Conservation (phyloP, 768 basidiomycete species). For the Boletus huronensis region DNA sequence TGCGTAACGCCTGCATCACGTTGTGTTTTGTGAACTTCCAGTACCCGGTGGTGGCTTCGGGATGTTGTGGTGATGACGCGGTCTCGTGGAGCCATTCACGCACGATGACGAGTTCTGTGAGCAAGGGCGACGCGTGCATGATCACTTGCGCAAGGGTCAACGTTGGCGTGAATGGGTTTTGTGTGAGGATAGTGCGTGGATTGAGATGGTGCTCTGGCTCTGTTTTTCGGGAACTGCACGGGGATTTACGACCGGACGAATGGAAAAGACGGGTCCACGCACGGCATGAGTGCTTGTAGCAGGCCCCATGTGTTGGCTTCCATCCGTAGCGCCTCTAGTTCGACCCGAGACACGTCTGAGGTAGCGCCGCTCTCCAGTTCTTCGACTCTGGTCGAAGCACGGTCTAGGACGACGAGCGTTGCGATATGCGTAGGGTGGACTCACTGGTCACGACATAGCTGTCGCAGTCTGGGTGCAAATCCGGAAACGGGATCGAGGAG, state of each 20-base stretch:
- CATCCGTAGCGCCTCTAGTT: slow-evolving; percentile 60
- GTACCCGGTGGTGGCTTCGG: slow-evolving; percentile 78
- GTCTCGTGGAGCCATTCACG: slow-evolving; percentile 89
- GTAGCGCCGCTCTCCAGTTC: slow-evolving; percentile 46
- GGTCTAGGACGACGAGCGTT: background rate
- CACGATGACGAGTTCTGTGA: slow-evolving; percentile 74
- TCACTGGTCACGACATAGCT: slow-evolving; percentile 56
- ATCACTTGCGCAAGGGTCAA: slow-evolving; percentile 71
- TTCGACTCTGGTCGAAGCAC: slow-evolving; percentile 39
- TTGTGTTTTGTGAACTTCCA: slow-evolving; percentile 79
- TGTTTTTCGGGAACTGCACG: slow-evolving; percentile 62
- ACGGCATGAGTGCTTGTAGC: slow-evolving; percentile 75
- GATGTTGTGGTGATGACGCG: slow-evolving; percentile 54
- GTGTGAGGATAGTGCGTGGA: slow-evolving; percentile 52
- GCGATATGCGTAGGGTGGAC: slow-evolving; percentile 20
- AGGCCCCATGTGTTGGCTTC: slow-evolving; percentile 84
- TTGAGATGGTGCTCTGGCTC: slow-evolving; percentile 45
- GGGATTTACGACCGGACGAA: background rate
- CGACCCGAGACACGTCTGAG: slow-evolving; percentile 41
- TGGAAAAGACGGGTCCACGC: slow-evolving; percentile 29
- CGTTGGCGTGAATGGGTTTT: slow-evolving; percentile 83
- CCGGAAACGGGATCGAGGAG: slow-evolving; percentile 65
- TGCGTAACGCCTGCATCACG: slow-evolving; percentile 60
- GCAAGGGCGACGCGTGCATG: slow-evolving; percentile 61
- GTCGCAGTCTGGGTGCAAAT: slow-evolving; percentile 62